Percentiles rank a stretch among this genome's conserved stretches.
Evolutionary conservation across 257 asterid genomes (phyloP).

Genomic region (Striga asiatica): DNA sequence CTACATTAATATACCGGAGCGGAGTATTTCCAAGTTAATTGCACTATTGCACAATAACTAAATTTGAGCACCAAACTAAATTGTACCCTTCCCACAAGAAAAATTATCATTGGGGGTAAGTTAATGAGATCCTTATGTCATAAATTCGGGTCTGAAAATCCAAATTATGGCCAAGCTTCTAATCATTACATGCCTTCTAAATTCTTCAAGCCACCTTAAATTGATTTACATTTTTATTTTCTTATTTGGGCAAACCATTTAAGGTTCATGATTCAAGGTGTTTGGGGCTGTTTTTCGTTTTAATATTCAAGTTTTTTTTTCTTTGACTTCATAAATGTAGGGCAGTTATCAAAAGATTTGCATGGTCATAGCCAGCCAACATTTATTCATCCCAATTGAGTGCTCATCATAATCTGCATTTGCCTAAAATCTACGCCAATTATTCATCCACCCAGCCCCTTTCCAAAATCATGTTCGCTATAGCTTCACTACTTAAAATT

Average conservation of each 20-base stretch:
- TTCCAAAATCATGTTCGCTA: neutral
- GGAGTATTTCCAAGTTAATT: slow-evolving; percentile 26
- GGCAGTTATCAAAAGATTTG: slow-evolving; percentile 47
- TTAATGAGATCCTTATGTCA: slow-evolving; percentile 23
- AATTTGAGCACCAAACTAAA: slow-evolving; percentile 1
- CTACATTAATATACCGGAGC: too few species aligned
- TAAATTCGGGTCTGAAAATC: slow-evolving; percentile 27
- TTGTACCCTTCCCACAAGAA: slow-evolving; percentile 14
- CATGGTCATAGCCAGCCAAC: slow-evolving; percentile 31
- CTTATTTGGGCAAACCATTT: slow-evolving; percentile 31
- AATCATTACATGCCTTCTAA: slow-evolving; percentile 28
- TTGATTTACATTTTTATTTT: neutral
- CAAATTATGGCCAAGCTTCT: slow-evolving; percentile 51
- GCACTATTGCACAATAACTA: slow-evolving; percentile 25
- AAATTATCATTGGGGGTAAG: slow-evolving; percentile 22
- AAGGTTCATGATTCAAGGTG: slow-evolving; percentile 45
- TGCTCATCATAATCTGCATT: slow-evolving; percentile 47
- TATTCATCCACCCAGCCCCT: slow-evolving; percentile 30
- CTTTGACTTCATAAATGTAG: slow-evolving; percentile 29
- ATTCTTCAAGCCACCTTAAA: slow-evolving; percentile 20
- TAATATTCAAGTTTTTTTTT: too few species aligned
- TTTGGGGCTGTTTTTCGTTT: too few species aligned
- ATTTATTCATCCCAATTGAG: slow-evolving; percentile 32
- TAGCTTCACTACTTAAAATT: slow-evolving; percentile 7
- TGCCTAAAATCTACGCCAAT: slow-evolving; percentile 38